Evolutionary conservation across 1,284 basidiomycete species (phyloP).

Genomic region (Volvariella volvacea): DNA sequence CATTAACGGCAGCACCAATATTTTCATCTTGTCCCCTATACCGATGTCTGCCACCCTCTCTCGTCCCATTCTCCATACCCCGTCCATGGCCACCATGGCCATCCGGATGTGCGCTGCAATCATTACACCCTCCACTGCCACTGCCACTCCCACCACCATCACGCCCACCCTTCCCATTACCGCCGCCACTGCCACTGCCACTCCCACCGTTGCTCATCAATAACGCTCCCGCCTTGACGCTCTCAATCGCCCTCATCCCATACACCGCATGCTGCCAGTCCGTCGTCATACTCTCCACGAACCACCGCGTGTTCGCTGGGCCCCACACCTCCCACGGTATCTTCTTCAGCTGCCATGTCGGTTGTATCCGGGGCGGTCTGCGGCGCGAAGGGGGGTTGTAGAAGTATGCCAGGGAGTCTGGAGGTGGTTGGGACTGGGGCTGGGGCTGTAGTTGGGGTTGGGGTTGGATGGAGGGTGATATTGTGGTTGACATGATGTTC

Average conservation of each 20-base stretch:
- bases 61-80: too few relatives aligned
- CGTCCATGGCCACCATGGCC: too few relatives aligned
- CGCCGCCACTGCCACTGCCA: too few relatives aligned
- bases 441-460: too few relatives aligned
- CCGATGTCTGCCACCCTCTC: too few relatives aligned
- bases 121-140: conserved; percentile 21
- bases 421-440: background rate
- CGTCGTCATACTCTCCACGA: conserved; percentile 35
- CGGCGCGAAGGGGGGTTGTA: background rate
- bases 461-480: too few relatives aligned
- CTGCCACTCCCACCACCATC: too few relatives aligned
- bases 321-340: conserved; percentile 46
- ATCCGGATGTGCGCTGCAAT: too few relatives aligned
- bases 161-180: too few relatives aligned
- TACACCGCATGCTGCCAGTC: conserved; percentile 50
- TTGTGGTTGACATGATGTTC: too few relatives aligned
- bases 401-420: conserved; percentile 1
- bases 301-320: conserved; percentile 43
- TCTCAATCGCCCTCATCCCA: conserved; percentile 39
- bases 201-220: background rate
- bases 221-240: conserved; percentile 12
- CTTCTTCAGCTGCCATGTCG: conserved; percentile 2
- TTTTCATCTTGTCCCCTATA: too few relatives aligned
- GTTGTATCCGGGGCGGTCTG: conserved; percentile 6
- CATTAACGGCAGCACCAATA: too few relatives aligned